Evolutionary conservation across 139 green algal species (phyloP), one percentile per base, ranked within the genome.

Genomic region (Eudorina sp.): DNA sequence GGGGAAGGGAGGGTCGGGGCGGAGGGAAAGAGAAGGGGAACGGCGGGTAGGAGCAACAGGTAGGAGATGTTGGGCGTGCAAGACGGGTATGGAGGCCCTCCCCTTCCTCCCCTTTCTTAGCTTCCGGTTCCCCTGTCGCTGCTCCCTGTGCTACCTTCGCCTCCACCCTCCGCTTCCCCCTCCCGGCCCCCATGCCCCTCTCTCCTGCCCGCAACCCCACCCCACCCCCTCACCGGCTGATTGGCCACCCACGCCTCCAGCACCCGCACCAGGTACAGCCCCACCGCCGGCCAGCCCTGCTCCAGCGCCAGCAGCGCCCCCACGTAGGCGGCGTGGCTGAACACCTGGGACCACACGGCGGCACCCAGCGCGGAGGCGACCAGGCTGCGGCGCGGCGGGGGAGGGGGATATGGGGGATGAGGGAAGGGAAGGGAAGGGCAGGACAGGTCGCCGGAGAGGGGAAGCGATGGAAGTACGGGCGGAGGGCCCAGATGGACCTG

Each of bases 231-330:
- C 51, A 84, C 76, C 76, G 48, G 31, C 45, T 66, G 2, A 18
- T 25, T 25, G 0, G 38, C 55, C 38, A 60, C 38, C 77, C 53
- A 73, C 4, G 7, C 79, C 79, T 86, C 79, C 64, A 87, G 58
- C 45, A 13, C 3, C 2, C 62, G 45, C 64, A 87, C 45, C 43
- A 87, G 81, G 81, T 69, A 79, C 45, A 87, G 6, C 8, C 81
- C 81, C 45, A 79, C 81, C 0, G 19, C n/a, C 31, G 64, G 3
- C 11, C 9, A 68, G n/a, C 81, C 81, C 81, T 78, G 62, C 81
- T 77, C 81, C 64, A 87, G 81, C 27, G 81, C 81, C 64, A 36
- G 55, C 18, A 79, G 81, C 6, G 45, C 81, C 13, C 81, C 81
- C 43, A 68, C 4, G 81, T 78, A 87, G 14, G 31, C 18, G 0